Conservation (phyloP, 2,329 filamentous ascomycete species). For the Neospermospora avenae region DNA sequence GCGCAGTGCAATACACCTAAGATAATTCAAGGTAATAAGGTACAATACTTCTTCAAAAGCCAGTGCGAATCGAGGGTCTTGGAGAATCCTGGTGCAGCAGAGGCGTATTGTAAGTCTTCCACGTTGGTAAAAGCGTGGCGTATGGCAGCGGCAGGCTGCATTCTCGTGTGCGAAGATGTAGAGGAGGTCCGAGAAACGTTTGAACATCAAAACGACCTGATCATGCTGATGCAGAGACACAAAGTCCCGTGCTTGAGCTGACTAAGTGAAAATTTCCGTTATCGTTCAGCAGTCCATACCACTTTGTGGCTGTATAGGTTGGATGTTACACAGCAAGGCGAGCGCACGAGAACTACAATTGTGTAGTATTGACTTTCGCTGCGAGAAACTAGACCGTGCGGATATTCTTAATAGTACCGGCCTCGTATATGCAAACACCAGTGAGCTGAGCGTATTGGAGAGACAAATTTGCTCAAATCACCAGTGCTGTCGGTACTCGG, state of each 20-base stretch:
- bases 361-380: not conserved
- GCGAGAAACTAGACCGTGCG: not conserved
- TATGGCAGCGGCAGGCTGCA: not conserved
- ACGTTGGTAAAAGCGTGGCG: not conserved
- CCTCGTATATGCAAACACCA: not conserved
- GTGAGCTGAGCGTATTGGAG: not conserved
- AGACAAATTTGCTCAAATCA: not conserved
- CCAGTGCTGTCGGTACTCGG: not conserved
- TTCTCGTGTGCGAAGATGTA: not conserved
- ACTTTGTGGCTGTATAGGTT: not conserved
- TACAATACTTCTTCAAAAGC: not conserved
- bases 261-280: not conserved
- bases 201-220: not conserved
- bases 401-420: not conserved
- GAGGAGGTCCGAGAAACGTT: not conserved
- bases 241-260: not conserved
- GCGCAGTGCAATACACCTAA: no score
- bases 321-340: not conserved
- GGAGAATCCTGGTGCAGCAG: not conserved
- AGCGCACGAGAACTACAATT: not conserved
- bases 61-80: not conserved
- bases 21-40: no score
- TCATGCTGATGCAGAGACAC: not conserved
- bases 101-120: not conserved
- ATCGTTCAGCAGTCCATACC: not conserved